Percentiles rank a stretch among this genome's conserved stretches.
Evolutionary conservation across 768 basidiomycete genomes (phyloP).

Genomic region (Lentinus tigrinus): DNA sequence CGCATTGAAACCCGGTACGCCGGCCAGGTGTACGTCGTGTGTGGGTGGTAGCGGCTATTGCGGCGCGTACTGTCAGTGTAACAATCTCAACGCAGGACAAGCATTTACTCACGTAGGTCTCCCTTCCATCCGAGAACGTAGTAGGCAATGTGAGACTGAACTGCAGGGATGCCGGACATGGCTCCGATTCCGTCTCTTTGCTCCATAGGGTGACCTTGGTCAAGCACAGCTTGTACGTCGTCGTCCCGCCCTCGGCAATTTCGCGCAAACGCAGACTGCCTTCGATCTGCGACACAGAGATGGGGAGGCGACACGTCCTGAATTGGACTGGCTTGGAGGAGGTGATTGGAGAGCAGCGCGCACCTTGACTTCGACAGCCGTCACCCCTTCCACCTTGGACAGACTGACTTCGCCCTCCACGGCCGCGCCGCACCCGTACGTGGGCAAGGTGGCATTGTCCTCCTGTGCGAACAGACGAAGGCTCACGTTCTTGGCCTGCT

Average conservation of each 20-base stretch:
- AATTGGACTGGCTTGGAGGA: neutral
- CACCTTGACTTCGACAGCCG: conserved; percentile 66
- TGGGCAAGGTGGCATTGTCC: conserved; percentile 48
- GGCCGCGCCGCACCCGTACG: conserved; percentile 50
- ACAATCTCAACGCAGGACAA: conserved; percentile 1
- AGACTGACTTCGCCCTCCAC: conserved; percentile 60
- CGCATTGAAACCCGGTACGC: conserved; percentile 72
- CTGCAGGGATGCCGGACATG: conserved; percentile 51
- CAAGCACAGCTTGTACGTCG: conserved; percentile 49
- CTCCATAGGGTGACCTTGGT: conserved; percentile 58
- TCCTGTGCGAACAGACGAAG: conserved; percentile 56
- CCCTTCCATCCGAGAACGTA: conserved; percentile 54
- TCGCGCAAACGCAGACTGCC: conserved; percentile 59
- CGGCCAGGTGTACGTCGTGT: conserved; percentile 63
- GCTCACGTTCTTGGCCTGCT: conserved; percentile 52
- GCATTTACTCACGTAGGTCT: conserved; percentile 51
- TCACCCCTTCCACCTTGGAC: conserved; percentile 51
- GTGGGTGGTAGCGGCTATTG: conserved; percentile 68
- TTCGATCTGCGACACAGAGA: conserved; percentile 47
- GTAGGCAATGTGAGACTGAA: conserved; percentile 60
- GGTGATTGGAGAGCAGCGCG: conserved; percentile 8
- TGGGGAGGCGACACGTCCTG: neutral
- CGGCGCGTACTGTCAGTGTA: neutral
- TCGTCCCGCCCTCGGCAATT: conserved; percentile 64
- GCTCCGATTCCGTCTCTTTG: conserved; percentile 38